Base-by-base conservation (phyloP, 2,329 filamentous ascomycete genomes). In the Cladophialophora carrionii region DNA sequence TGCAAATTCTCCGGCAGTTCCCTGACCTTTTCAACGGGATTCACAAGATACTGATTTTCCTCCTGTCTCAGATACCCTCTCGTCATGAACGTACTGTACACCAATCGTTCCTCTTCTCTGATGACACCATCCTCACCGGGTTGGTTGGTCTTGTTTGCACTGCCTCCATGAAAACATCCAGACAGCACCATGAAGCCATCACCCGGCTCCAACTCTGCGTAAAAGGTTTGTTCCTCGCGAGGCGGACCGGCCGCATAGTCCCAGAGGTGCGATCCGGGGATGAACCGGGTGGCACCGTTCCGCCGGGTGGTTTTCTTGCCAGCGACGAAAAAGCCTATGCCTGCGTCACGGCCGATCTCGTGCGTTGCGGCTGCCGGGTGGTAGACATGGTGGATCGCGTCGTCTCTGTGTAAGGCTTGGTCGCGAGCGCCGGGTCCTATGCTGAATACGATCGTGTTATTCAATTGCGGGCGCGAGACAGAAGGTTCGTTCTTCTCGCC, bases 121-220 rank as follows among this genome's bases (percentile, higher is more conserved):
- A 74, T 72, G 59, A 29, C 65, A 0, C 73, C 71, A 17, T 49
- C 54, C 32, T 61, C 62, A 20, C 53, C 53, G 29, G 62, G 62
- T 22, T 63, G 26, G 9, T 66, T 48, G 2, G 64, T 66, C 61
- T 60, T 60, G 41, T 66, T 66, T 17, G 69, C 66, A 1, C 74
- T 71, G 8, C 74, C 76, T 1, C 76, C 78, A 51, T 79, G 76
- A 59, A 74, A 78, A n/a, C 68, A 70, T 7, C 72, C 72, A 4
- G 71, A 71, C 6, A 79, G 68, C 71, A 78, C 76, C 10, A 78
- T 74, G 64, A 78, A 77, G 0, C 70, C 76, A 70, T 78, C 75
- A 0, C 77, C 76, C 12, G 71, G 71, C 14, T 72, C 64, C 68
- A 79, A 71, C 49, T 75, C 74, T 0, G 76, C 76, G 34, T 65